Conservation (phyloP, 2,329 filamentous ascomycete species). For the Sphaerulina musiva region DNA sequence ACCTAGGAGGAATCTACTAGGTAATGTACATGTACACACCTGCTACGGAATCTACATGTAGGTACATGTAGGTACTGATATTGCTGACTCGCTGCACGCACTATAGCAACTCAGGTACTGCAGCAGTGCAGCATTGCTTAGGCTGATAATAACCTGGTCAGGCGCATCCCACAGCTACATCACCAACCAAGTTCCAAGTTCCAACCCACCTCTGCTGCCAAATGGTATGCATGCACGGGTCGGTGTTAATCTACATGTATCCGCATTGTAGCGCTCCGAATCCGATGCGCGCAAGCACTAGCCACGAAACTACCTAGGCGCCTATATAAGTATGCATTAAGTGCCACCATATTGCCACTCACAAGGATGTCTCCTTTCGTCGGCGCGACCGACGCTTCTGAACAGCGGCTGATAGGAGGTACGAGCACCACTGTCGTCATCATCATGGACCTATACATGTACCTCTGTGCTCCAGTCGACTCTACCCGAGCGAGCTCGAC, state of each 20-base stretch:
- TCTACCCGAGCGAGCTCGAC: too few relatives aligned
- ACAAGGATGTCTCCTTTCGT: conserved; percentile 1
- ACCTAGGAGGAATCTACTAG: too few relatives aligned
- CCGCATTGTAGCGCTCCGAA: background rate
- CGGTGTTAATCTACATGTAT: background rate
- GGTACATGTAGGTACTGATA: background rate
- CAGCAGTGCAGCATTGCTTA: too few relatives aligned
- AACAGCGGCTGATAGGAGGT: background rate
- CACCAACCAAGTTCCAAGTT: background rate
- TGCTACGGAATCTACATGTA: too few relatives aligned
- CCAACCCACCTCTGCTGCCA: background rate
- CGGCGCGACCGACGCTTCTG: background rate
- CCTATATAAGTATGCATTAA: conserved; percentile 4
- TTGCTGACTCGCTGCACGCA: background rate
- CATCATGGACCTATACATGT: too few relatives aligned
- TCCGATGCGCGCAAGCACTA: background rate
- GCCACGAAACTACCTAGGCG: background rate
- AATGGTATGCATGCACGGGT: background rate
- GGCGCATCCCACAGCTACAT: too few relatives aligned
- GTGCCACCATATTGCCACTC: conserved; percentile 1
- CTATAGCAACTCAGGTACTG: background rate
- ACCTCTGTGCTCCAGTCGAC: too few relatives aligned
- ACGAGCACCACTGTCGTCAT: background rate
- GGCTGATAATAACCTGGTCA: too few relatives aligned
- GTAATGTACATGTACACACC: too few relatives aligned